These are phyloP conservation scores for Millerozyma miso DNA, from an alignment of 805 yeast genomes.

Conservation along the genomic window DNA sequence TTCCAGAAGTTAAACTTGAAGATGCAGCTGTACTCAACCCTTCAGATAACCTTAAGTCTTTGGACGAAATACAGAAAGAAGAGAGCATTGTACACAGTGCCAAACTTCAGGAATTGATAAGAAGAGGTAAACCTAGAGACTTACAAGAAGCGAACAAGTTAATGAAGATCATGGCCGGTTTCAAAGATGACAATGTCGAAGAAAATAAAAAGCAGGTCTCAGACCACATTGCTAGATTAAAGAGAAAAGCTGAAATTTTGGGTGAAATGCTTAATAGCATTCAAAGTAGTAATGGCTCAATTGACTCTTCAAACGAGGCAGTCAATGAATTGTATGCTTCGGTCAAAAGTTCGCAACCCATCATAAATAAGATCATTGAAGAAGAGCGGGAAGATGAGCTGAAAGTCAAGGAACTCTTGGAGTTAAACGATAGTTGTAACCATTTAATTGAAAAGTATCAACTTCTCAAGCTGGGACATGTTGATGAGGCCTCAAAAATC, in stretches of 20 bases:
- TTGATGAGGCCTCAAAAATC: conserved; percentile 49
- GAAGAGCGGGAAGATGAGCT: conserved; percentile 72
- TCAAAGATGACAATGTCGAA: conserved; percentile 73
- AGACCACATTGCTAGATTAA: conserved; percentile 78
- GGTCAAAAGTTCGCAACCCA: conserved; percentile 81
- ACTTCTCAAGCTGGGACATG: conserved; percentile 61
- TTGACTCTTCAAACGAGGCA: conserved; percentile 61
- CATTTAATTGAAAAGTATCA: conserved; percentile 63
- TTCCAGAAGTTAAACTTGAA: conserved; percentile 87
- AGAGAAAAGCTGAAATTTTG: conserved; percentile 80
- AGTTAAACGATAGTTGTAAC: conserved; percentile 73
- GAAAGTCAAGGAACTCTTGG: conserved; percentile 60
- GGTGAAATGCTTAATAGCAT: conserved; percentile 75
- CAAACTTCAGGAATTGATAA: conserved; percentile 88
- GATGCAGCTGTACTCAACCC: conserved; percentile 94
- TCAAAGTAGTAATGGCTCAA: conserved; percentile 34
- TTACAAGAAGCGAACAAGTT: conserved; percentile 92
- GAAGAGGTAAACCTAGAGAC: conserved; percentile 94
- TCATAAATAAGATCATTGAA: conserved; percentile 74
- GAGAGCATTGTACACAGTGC: conserved; percentile 92
- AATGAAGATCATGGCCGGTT: conserved; percentile 98
- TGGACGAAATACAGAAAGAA: conserved; percentile 87
- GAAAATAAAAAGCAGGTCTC: conserved; percentile 76
- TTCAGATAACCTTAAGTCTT: conserved; percentile 76
- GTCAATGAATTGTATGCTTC: conserved; percentile 71